Evolutionary conservation across 495 filamentous ascomycete species (phyloP).

Genomic region (Xylaria nigripes): DNA sequence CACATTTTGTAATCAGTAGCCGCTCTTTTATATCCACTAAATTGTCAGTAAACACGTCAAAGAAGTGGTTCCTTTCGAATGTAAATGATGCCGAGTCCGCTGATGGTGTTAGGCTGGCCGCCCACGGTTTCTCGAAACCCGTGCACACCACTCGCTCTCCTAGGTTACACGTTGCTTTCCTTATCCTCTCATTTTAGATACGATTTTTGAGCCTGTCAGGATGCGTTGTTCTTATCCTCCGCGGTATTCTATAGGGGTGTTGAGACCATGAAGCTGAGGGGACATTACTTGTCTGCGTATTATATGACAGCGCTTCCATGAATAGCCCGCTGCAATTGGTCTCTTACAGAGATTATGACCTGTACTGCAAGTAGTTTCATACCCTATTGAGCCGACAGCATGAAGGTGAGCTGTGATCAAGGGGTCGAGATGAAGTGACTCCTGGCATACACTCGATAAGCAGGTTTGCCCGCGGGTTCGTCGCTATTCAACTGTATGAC

Average conservation of each 20-base stretch:
- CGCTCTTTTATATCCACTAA: neutral
- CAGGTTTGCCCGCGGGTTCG: neutral
- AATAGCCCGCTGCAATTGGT: neutral
- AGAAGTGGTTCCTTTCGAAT: neutral
- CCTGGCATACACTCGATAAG: neutral
- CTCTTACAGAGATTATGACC: neutral
- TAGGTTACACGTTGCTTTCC: conserved; percentile 4
- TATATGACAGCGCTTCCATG: neutral
- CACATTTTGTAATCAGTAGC: neutral
- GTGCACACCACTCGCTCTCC: neutral
- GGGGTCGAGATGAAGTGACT: neutral
- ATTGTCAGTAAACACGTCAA: conserved; percentile 5
- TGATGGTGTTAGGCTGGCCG: neutral
- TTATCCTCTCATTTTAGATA: neutral
- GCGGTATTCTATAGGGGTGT: neutral
- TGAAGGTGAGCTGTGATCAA: neutral
- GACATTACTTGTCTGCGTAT: conserved; percentile 1
- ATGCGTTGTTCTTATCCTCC: conserved; percentile 1
- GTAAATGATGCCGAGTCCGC: neutral
- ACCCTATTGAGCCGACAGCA: conserved; percentile 1
- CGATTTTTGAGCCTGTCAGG: neutral
- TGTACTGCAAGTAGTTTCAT: neutral
- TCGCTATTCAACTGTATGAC: neutral
- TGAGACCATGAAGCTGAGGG: neutral
- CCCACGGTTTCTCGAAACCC: conserved; percentile 23